Evolutionary conservation across 2,329 filamentous ascomycete genomes (phyloP), one percentile per base, ranked within the genome.

Genomic region (Apiospora phragmitis): DNA sequence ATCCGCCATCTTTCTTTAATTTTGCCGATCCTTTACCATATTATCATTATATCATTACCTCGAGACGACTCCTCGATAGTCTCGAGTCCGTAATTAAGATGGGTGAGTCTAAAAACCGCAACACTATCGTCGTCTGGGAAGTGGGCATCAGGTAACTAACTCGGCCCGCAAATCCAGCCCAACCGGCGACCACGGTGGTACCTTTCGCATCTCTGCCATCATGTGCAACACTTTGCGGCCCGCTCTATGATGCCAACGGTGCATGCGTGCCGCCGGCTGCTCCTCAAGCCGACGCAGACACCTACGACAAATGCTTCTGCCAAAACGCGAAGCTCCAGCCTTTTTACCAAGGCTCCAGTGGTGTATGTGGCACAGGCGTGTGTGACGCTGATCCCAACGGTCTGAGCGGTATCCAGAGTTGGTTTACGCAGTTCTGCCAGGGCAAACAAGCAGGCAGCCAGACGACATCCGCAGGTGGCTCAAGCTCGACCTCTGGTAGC

Each of bases 251-350:
- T 80, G 93, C 92, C 71, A 93, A 94, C 77, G 87, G 87, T 65
- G 89, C 85, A 72, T 97, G 94, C 80, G 86, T 92, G 1, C 91
- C 92, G 4, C 88, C 87, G 4, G 85, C 82, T 32, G 84, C 81
- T 4, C 80, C 86, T 6, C 79, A 81, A 8, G 85, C 85, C 67
- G 84, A 85, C 66, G 79, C 86, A 51, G 77, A 80, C 26, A 87
- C 85, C 59, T 93, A 92, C 79, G 85, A 89, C 68, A 84, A 85
- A 45, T 97, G 94, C 82, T 94, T 97, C 83, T 97, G 94, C 83
- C 83, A 86, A 75, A 89, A 92, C 67, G 73, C 84, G 16, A 83
- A 86, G 29, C 85, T 96, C 3, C 82, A 85, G 4, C 80, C 85
- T 11, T 90, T 94, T 70, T 87, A 88, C 42, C 82, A 83, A 14